phyloP scores from a whole-genome alignment of 2,329 filamentous ascomycete species.

The Botrytis pseudocinerea region DNA sequence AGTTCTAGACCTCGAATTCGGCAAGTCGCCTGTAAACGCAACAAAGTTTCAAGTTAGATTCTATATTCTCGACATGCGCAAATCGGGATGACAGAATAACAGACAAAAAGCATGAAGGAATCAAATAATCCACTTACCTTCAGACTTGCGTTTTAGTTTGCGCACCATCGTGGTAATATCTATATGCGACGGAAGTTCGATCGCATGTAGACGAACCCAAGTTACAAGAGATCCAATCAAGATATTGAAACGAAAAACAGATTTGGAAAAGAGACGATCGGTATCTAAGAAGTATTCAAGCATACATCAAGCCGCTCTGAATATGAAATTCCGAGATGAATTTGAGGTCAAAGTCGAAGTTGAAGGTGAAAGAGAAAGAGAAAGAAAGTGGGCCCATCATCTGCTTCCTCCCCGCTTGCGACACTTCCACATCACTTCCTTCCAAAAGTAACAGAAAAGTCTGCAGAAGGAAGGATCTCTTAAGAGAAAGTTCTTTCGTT shows the following conservation, averaged over 20 bases:
- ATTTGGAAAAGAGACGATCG: neutral
- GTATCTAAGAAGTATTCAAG: neutral
- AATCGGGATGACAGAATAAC: neutral
- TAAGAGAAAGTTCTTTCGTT: neutral
- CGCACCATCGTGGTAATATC: neutral
- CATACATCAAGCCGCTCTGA: neutral
- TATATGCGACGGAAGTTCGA: too few relatives aligned
- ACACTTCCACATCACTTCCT: neutral
- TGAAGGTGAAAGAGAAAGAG: neutral
- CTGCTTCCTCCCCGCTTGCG: neutral
- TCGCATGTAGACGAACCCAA: neutral
- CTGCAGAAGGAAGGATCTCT: neutral
- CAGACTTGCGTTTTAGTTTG: conserved; percentile 18
- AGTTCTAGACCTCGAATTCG: neutral
- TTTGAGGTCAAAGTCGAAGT: neutral
- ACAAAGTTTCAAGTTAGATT: neutral
- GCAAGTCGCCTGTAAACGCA: neutral
- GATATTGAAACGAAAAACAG: neutral
- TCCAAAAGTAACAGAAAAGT: neutral
- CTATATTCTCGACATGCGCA: too few relatives aligned
- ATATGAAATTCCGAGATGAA: neutral
- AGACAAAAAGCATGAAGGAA: neutral
- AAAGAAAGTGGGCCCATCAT: neutral
- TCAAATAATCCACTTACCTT: neutral
- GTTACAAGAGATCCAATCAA: neutral